Evolutionary conservation across 2,329 filamentous ascomycete species (phyloP), one percentile per base, ranked within the genome.

Genomic region (Trichoderma sp.): DNA sequence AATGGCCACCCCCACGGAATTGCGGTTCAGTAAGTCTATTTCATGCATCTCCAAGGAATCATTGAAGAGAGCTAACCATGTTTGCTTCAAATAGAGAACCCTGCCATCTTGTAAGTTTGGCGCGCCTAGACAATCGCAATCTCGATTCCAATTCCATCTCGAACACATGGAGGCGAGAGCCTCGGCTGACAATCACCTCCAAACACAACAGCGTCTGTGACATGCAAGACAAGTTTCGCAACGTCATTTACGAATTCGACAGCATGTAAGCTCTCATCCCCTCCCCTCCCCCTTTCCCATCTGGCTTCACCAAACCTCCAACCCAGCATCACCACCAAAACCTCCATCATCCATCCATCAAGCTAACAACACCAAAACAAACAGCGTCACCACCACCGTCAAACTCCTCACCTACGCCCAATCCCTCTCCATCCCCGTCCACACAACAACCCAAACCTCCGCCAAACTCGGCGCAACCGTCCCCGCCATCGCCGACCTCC

Each of bases 191-290:
- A 23, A 64, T 23, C 15, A 50, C 59, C 73, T 11, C 39, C 39
- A 34, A 57, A 53, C 4, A 7, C 20, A 28, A 28, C 70, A 98
- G 95, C 78, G 89, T 98, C 79, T 98, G 95, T 84, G 95, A 98
- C 79, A 86, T 98, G 74, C 95, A 98, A 84, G 95, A 98, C 76
- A 97, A 94, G 81, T 98, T 98, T 83, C 89, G 93, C 73, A 85
- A 86, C 9, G 91, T 91, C 70, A 97, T 98, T 77, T 88, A 91
- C 83, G 91, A 97, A 79, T 98, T 95, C 79, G 88, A 93, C 74
- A 94, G 92, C 80, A 88, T 98, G 90, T 93, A 85, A 72, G 84
- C 79, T 9, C 8, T 12, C n/a, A 15, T 3, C 30, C 6, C 36
- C 0, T 15, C 34, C 5, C 34, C 2, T 34, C 23, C 23, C 23